Conservation (phyloP, 768 basidiomycete genomes). For the Kwoniella sp. region DNA sequence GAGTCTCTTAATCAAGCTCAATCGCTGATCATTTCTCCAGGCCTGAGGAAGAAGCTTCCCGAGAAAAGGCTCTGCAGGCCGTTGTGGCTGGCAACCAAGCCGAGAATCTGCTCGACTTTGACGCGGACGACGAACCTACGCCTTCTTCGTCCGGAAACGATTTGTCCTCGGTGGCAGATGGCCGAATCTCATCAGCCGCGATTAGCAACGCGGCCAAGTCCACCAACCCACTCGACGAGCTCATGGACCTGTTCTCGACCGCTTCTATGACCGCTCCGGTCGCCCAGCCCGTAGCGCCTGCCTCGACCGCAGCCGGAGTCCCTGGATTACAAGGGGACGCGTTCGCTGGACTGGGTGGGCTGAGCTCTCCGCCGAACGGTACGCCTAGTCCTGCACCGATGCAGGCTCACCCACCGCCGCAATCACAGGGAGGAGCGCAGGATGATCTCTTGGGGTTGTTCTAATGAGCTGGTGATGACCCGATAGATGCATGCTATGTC, state of each 20-base stretch:
- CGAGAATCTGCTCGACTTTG: constrained; percentile 93
- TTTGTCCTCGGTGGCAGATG: constrained; percentile 50
- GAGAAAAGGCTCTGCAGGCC: constrained; percentile 80
- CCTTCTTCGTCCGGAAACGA: constrained; percentile 50
- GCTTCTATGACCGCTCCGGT: constrained; percentile 34
- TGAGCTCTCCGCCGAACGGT: constrained; percentile 29
- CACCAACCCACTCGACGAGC: constrained; percentile 83
- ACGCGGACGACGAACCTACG: constrained; percentile 60
- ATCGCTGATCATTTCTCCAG: too few species aligned
- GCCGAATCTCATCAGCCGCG: constrained; percentile 31
- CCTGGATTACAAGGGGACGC: constrained; percentile 9
- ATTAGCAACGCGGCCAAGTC: constrained; percentile 62
- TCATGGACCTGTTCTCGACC: constrained; percentile 83
- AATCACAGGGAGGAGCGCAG: constrained; percentile 28
- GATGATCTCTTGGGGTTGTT: constrained; percentile 62
- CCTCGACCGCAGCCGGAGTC: constrained; percentile 2
- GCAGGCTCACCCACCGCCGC: constrained; percentile 16
- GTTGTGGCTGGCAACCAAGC: constrained; percentile 86
- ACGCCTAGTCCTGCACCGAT: constrained; percentile 51
- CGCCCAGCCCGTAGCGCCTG: constrained; percentile 20
- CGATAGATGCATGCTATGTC: too few species aligned
- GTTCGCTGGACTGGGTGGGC: constrained; percentile 22
- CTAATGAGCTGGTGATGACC: too few species aligned
- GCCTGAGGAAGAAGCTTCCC: constrained; percentile 68
- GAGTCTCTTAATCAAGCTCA: too few species aligned